These are phyloP conservation scores for Sugiyamaella paludigena DNA, from an alignment of 1,139 yeast genomes.

Conservation along the genomic window DNA sequence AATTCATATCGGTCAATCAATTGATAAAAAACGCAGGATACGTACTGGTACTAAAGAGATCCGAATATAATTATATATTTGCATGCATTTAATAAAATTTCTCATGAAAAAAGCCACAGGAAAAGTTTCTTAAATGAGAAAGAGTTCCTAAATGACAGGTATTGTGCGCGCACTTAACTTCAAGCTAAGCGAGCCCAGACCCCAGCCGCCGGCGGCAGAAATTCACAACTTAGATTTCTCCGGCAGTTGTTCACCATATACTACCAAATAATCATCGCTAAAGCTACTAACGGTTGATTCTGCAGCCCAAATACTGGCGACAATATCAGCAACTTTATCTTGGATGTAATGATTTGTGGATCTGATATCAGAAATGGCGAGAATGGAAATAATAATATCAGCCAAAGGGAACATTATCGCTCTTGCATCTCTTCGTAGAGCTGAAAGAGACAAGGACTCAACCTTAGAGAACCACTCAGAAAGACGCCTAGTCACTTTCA, in stretches of 20 bases:
- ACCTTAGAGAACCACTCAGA: constrained; percentile 16
- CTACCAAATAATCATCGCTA: constrained; percentile 16
- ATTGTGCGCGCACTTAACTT: too few relatives aligned
- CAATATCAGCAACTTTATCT: constrained; percentile 10
- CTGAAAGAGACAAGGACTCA: constrained; percentile 16
- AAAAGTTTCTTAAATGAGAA: too few relatives aligned
- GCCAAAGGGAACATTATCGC: constrained; percentile 26
- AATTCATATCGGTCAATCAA: constrained; percentile 17
- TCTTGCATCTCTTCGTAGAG: constrained; percentile 24
- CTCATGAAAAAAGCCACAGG: too few relatives aligned
- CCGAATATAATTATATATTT: constrained; percentile 5
- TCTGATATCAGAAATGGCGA: constrained; percentile 20
- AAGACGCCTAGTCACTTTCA: constrained; percentile 8
- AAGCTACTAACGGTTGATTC: constrained; percentile 2
- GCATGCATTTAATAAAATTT: not conserved
- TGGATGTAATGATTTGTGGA: constrained; percentile 6
- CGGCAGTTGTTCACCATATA: constrained; percentile 13
- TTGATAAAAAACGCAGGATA: constrained; percentile 13
- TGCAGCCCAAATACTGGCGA: constrained; percentile 13
- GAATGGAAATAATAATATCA: constrained; percentile 22
- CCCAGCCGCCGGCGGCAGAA: too few relatives aligned
- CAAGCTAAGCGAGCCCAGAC: too few relatives aligned
- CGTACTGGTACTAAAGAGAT: constrained; percentile 2
- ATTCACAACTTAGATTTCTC: constrained; percentile 11
- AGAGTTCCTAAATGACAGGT: too few relatives aligned